Conservation (phyloP, 2,329 filamentous ascomycete species). For the Lojkania enalia region DNA sequence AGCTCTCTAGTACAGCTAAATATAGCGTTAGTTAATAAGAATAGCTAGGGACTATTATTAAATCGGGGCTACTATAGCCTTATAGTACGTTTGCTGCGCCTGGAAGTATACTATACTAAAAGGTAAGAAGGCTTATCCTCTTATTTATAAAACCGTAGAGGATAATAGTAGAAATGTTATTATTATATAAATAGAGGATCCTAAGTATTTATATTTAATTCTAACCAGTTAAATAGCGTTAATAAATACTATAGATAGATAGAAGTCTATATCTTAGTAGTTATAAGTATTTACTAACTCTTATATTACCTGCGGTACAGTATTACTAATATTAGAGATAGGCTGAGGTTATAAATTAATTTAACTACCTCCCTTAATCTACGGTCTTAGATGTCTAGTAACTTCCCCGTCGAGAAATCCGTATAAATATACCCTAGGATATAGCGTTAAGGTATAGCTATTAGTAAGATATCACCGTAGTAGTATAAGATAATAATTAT, state of each 20-base stretch:
- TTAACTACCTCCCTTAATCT: slow-evolving; percentile 12
- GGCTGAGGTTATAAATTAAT: slow-evolving; percentile 14
- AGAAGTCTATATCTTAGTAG: slow-evolving; percentile 12
- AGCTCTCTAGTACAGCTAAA: slow-evolving; percentile 13
- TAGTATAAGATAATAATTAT: slow-evolving; percentile 11
- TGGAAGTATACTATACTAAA: slow-evolving; percentile 11
- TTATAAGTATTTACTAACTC: slow-evolving; percentile 10
- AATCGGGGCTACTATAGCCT: slow-evolving; percentile 7
- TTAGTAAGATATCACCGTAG: slow-evolving; percentile 11
- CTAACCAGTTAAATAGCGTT: slow-evolving; percentile 10
- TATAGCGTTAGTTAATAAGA: slow-evolving; percentile 6
- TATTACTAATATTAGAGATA: slow-evolving; percentile 11
- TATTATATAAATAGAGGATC: slow-evolving; percentile 12
- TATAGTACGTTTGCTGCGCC: slow-evolving; percentile 8
- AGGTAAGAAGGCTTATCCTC: slow-evolving; percentile 10
- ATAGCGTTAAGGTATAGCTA: slow-evolving; percentile 11
- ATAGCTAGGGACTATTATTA: slow-evolving; percentile 6
- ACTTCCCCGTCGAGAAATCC: slow-evolving; percentile 11
- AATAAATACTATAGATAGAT: slow-evolving; percentile 9
- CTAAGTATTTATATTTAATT: slow-evolving; percentile 12
- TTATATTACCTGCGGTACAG: slow-evolving; percentile 10
- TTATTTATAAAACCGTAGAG: slow-evolving; percentile 8
- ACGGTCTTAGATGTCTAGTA: slow-evolving; percentile 6
- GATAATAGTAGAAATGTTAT: slow-evolving; percentile 13
- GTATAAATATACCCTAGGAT: slow-evolving; percentile 14